Evolutionary conservation across 306 rosid species (phyloP).

Genomic region (Glycine soja): DNA sequence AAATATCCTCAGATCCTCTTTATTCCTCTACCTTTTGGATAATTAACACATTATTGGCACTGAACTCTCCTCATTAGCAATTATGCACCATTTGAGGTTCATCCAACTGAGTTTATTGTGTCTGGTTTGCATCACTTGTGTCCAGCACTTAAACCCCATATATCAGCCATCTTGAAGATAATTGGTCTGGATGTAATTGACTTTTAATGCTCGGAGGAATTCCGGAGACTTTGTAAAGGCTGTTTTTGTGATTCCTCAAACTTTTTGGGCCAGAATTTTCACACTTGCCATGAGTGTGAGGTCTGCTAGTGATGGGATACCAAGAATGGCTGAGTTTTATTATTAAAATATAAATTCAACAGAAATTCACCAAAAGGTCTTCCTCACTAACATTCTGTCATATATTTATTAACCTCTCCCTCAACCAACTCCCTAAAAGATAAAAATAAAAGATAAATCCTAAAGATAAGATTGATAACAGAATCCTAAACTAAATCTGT

Average conservation of each 20-base stretch:
- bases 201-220: constrained; percentile 4
- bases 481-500: too few species aligned
- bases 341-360: too few species aligned
- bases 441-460: too few species aligned
- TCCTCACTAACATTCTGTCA: too few species aligned
- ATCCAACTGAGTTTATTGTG: constrained; percentile 1
- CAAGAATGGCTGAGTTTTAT: too few species aligned
- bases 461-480: too few species aligned
- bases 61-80: constrained; percentile 10
- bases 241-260: constrained; percentile 11
- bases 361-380: too few species aligned
- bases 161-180: background rate
- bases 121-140: constrained; percentile 31
- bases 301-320: background rate
- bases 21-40: constrained; percentile 2
- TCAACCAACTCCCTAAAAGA: too few species aligned
- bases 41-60: background rate
- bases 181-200: constrained; percentile 26
- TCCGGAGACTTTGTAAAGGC: background rate
- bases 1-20: background rate
- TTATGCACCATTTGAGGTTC: constrained; percentile 7
- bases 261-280: constrained; percentile 3
- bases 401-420: too few species aligned
- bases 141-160: constrained; percentile 14
- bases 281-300: background rate